phyloP scores from a whole-genome alignment of 805 yeast species.

The Myxozyma neglecta region DNA sequence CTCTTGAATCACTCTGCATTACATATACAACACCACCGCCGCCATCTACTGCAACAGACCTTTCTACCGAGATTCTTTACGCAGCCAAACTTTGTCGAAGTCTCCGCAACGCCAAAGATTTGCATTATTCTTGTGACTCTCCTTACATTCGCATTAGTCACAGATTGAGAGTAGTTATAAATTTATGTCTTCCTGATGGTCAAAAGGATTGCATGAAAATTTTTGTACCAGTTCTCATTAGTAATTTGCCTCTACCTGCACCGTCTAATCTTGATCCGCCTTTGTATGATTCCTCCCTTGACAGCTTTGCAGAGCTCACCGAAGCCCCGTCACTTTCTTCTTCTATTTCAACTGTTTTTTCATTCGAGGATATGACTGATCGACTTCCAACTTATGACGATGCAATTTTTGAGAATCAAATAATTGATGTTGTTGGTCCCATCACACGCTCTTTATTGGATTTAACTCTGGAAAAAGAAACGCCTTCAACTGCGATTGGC shows the following conservation, averaged over 20 bases:
- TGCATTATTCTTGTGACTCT: background rate
- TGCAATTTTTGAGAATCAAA: constrained; percentile 13
- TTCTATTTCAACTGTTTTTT: background rate
- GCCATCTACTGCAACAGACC: background rate
- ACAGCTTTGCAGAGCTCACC: background rate
- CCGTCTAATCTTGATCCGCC: background rate
- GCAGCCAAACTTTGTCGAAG: background rate
- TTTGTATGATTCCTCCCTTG: background rate
- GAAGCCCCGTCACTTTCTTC: background rate
- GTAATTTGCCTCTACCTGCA: background rate
- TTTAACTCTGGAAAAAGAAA: no score
- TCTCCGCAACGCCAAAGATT: background rate
- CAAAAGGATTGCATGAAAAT: background rate
- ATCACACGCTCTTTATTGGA: background rate
- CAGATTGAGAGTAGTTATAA: background rate
- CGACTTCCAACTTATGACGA: constrained; percentile 17
- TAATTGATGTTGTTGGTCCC: constrained; percentile 14
- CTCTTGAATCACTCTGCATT: background rate
- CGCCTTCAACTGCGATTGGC: background rate
- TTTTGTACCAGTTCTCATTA: background rate
- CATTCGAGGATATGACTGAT: background rate
- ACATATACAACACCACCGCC: background rate
- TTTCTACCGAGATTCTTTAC: background rate
- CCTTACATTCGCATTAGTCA: background rate
- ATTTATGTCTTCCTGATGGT: background rate